Base-by-base conservation (phyloP, 2,329 filamentous ascomycete species). In the Penicillium sp. region DNA sequence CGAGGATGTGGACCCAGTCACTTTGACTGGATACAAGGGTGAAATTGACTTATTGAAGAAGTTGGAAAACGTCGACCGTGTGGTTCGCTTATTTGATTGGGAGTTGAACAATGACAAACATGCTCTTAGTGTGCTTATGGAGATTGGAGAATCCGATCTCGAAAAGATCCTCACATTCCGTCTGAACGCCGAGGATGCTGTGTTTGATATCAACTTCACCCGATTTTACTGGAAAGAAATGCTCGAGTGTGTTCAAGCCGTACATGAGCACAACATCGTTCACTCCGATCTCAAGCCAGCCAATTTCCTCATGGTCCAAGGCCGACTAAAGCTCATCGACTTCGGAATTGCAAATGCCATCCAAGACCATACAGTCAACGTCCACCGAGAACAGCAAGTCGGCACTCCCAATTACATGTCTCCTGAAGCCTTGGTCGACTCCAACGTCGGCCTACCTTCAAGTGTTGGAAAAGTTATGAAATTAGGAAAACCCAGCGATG, bases 171-270 rank as follows among this genome's bases (percentile, higher is more conserved):
- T 99, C 56, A 85, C 84, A 30, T 81, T 84, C 56, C 83, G 84
- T 9, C 75, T 88, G 62, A 88, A 84, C 62, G 80, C 78, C 0
- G 86, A 90, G 53, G 82, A 87, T 46, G 82, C 88, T 33, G 81
- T 79, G 52, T 86, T 99, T 53, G 93, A 99, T 65, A 80, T 89
- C 1, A 88, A 87, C 45, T 96, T 97, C 68, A 89, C 93, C 11
- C 87, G 93, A n/a, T 95, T 88, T 72, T 95, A 95, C 76, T 99
- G 93, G 93, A 93, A 95, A 70, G 93, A 99, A 72, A 99, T 99
- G 93, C 84, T 99, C 14, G 90, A 95, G 69, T 97, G 93, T 66
- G 83, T 99, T 5, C 82, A 88, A 59, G 83, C 92, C 0, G 90
- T 99, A 1, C 93, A 99, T 66, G 81, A 87, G 11, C 80, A 86